These are phyloP conservation scores for Schwanniomyces pseudopolymorphus DNA, from an alignment of 805 yeast genomes.

Conservation along the genomic window DNA sequence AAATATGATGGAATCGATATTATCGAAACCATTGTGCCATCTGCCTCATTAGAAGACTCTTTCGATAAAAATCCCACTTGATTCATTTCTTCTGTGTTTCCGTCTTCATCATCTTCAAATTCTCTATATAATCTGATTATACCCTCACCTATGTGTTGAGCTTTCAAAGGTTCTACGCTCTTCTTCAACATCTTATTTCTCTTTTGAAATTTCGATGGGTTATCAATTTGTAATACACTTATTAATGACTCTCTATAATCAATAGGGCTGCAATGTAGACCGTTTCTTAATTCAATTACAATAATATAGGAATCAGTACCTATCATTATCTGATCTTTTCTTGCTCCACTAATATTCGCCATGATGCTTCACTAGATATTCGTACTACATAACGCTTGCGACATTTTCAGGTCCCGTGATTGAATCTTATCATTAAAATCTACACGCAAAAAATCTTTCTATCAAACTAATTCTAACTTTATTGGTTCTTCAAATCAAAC, in stretches of 20 bases:
- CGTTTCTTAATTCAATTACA: constrained; percentile 21
- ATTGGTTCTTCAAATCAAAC: constrained; percentile 9
- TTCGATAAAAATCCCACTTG: not conserved
- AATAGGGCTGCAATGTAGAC: not conserved
- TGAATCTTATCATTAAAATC: not conserved
- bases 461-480: too few species aligned
- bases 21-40: constrained; percentile 71
- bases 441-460: not conserved
- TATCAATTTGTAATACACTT: constrained; percentile 26
- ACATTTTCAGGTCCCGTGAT: not conserved
- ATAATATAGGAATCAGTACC: constrained; percentile 44
- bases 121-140: constrained; percentile 67
- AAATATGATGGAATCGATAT: constrained; percentile 87
- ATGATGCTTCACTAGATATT: not conserved
- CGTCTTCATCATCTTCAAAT: constrained; percentile 24
- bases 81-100: not conserved
- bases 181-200: constrained; percentile 15
- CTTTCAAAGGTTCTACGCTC: constrained; percentile 52
- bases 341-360: not conserved
- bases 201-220: constrained; percentile 8
- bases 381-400: not conserved
- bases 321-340: constrained; percentile 23
- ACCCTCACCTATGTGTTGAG: constrained; percentile 70
- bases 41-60: constrained; percentile 34
- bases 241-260: constrained; percentile 36